A percentile compares a stretch with the other conserved stretches of the same genome.
Evolutionary conservation across 345 rosid genomes (phyloP).

Genomic region (Lumnitzera racemosa): DNA sequence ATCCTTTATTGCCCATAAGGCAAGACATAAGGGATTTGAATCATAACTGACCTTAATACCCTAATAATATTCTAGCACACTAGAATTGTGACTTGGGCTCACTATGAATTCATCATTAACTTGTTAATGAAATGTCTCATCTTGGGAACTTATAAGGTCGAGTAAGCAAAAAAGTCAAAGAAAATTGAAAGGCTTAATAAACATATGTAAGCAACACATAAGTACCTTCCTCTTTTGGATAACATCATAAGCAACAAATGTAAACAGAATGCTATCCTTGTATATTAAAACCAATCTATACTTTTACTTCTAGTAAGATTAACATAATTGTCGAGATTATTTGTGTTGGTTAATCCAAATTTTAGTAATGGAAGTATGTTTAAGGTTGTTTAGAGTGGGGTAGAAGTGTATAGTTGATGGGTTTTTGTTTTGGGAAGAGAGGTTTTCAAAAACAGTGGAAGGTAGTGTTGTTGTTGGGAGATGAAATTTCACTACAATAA

Average conservation of each 20-base stretch:
- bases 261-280: slow-evolving; percentile 85
- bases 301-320: too few relatives aligned
- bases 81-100: slow-evolving; percentile 98
- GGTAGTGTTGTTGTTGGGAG: too few relatives aligned
- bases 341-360: too few relatives aligned
- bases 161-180: slow-evolving; percentile 1
- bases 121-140: slow-evolving; percentile 19
- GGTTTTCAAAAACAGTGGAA: too few relatives aligned
- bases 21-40: background rate
- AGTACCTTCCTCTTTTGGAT: slow-evolving; percentile 74
- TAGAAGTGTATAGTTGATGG: too few relatives aligned
- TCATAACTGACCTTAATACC: slow-evolving; percentile 71
- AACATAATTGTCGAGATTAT: too few relatives aligned
- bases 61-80: slow-evolving; percentile 96
- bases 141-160: background rate
- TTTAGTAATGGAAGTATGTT: too few relatives aligned
- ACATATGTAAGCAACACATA: slow-evolving; percentile 2
- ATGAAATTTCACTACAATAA: too few relatives aligned
- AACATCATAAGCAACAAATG: slow-evolving; percentile 91
- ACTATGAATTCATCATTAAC: slow-evolving; percentile 94
- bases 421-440: too few relatives aligned
- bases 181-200: background rate
- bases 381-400: too few relatives aligned
- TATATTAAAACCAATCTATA: too few relatives aligned
- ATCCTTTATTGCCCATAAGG: too few relatives aligned